Base-by-base conservation (phyloP, 2,329 filamentous ascomycete species). In the Cordyceps fumosorosea region DNA sequence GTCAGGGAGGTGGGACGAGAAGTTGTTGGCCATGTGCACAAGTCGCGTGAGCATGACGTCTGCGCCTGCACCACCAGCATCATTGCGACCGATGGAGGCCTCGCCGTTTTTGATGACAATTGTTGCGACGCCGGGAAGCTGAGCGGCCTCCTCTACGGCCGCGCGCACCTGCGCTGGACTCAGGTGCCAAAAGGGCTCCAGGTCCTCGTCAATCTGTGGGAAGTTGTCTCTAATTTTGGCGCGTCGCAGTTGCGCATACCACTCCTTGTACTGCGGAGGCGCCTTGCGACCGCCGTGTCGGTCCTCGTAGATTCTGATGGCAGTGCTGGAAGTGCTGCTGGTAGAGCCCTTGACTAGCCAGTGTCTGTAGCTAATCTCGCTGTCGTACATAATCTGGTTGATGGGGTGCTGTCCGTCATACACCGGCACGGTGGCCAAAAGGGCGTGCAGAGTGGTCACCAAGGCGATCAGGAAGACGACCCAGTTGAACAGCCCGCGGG, bases 261-360 rank as follows among this genome's bases (percentile, higher is more conserved):
- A 96, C 66, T 87, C 86, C 68, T 92, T 89, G 68, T 96, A 96
- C 63, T 89, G 84, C 1, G 88, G 89, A 12, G 92, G 92, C 18
- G 92, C 91, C 32, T 85, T 78, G 64, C 91, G 84, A 16, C 85
- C 84, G 67, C 89, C 67, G 63, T 85, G 78, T 5, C 79, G 76
- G 54, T 82, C 77, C 54, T 76, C 75, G 67, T 85, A 85, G 60
- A 81, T 76, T 5, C 71, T 69, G 4, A 79, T 76, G 0, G 82
- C 83, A 10, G 79, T 72, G 0, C 72, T 72, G 3, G 84, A 70
- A 14, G 75, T 81, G 12, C 74, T 74, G 67, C 82, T 84, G 16
- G 76, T 74, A 2, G 74, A 74, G 1, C 78, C 82, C 54, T 78
- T 71, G 8, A 76, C 69, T 8, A 81, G 68, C 81, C 81, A 85